Conservation (phyloP, 31 red algal genomes). For the Odonthalia washingtoniensis region DNA sequence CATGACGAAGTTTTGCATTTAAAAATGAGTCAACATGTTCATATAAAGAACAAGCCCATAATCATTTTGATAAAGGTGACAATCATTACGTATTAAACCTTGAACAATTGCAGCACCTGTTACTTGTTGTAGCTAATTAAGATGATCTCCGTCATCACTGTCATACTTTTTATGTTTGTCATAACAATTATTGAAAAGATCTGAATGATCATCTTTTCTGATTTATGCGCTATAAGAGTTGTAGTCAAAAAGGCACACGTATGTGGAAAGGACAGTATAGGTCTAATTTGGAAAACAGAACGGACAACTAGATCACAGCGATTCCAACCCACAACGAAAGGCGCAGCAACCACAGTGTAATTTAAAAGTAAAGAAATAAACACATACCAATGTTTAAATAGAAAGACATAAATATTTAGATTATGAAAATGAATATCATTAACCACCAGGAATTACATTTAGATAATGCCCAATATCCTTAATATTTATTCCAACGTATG, state of each 20-base stretch:
- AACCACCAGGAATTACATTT: conserved; percentile 70
- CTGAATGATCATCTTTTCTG: no score
- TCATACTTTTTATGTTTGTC: no score
- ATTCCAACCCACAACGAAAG: conserved; percentile 87
- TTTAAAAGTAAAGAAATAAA: conserved; percentile 58
- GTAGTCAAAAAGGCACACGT: conserved; percentile 60
- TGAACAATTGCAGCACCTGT: conserved; percentile 81
- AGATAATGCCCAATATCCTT: conserved; percentile 86
- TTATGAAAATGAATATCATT: conserved; percentile 67
- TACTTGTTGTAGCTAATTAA: no score
- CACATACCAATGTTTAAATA: conserved; percentile 74
- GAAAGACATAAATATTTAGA: conserved; percentile 64
- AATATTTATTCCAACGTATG: conserved; percentile 76
- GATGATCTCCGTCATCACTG: no score
- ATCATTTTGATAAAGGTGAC: conserved; percentile 54
- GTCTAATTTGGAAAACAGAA: conserved; percentile 79
- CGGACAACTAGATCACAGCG: conserved; percentile 84
- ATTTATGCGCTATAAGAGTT: conserved; percentile 57
- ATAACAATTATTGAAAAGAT: no score
- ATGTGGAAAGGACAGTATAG: conserved; percentile 87
- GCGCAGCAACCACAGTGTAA: conserved; percentile 85
- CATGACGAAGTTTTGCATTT: conserved; percentile 44
- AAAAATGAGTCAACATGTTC: conserved; percentile 28
- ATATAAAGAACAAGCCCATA: conserved; percentile 70
- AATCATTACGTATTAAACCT: conserved; percentile 56